Conservation (phyloP, 176 grass and related monocot genomes). For the Carex cristatella region DNA sequence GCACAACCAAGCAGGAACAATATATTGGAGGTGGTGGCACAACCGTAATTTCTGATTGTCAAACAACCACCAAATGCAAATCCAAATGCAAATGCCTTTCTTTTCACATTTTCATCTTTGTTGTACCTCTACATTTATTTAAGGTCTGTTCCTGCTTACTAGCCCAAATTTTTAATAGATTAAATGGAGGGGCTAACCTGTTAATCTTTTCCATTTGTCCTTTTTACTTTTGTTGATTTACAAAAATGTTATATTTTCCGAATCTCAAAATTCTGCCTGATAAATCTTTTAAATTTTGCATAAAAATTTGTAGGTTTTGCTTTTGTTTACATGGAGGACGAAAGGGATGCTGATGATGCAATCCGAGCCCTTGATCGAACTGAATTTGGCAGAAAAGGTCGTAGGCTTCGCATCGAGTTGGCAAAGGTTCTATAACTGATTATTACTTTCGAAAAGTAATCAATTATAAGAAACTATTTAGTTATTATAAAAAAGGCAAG, state of each 20-base stretch:
- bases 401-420: conserved; percentile 83
- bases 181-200: conserved; percentile 30
- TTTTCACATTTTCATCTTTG: conserved; percentile 42
- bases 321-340: conserved; percentile 99
- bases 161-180: conserved; percentile 47
- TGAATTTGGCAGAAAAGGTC: conserved; percentile 91
- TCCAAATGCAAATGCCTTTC: conserved; percentile 69
- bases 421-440: conserved; percentile 52
- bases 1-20: conserved; percentile 65
- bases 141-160: conserved; percentile 96
- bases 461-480: too few relatives aligned
- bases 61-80: conserved; percentile 62
- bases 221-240: conserved; percentile 9
- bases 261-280: neutral
- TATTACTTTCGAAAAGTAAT: neutral
- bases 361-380: conserved; percentile 67
- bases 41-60: conserved; percentile 51
- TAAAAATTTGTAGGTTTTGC: conserved; percentile 67
- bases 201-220: conserved; percentile 1
- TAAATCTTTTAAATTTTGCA: neutral
- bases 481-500: neutral
- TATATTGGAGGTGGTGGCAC: conserved; percentile 71
- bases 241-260: neutral
- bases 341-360: conserved; percentile 88
- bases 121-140: conserved; percentile 31